Conservation (phyloP, 2,329 filamentous ascomycete genomes). For the Cryphonectria japonica region DNA sequence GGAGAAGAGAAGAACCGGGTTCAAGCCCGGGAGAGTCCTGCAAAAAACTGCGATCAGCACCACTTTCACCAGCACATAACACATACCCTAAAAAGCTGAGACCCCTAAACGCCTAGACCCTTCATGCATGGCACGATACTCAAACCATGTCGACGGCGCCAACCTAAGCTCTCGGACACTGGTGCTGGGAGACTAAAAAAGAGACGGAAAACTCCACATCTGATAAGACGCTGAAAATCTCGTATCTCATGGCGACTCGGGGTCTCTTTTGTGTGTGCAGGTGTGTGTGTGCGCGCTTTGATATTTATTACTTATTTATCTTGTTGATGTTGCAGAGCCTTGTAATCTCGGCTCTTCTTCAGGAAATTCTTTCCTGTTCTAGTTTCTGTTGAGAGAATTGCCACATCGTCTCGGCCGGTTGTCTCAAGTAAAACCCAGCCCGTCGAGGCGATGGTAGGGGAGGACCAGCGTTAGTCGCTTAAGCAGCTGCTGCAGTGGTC, state of each 20-base stretch:
- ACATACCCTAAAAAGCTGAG: background rate
- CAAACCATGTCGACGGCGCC: constrained; percentile 15
- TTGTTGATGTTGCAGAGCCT: background rate
- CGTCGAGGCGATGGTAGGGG: background rate
- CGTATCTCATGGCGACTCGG: constrained; percentile 14
- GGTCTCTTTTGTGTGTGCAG: background rate
- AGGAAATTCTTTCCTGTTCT: background rate
- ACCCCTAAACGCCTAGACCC: constrained; percentile 1
- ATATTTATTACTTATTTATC: background rate
- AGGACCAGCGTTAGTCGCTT: constrained; percentile 3
- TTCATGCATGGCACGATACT: background rate
- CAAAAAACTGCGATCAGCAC: background rate
- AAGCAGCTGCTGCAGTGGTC: background rate
- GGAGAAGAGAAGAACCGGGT: background rate
- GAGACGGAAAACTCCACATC: background rate
- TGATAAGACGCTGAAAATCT: constrained; percentile 16
- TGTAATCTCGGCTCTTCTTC: background rate
- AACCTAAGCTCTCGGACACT: constrained; percentile 19
- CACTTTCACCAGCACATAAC: background rate
- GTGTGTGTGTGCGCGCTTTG: background rate
- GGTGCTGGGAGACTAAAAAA: constrained; percentile 12
- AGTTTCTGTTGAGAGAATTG: constrained; percentile 24
- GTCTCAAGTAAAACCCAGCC: background rate
- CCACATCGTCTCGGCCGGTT: background rate
- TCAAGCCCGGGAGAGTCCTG: background rate